phyloP scores from a whole-genome alignment of 116 monocot genomes.

The Iris pallida region DNA sequence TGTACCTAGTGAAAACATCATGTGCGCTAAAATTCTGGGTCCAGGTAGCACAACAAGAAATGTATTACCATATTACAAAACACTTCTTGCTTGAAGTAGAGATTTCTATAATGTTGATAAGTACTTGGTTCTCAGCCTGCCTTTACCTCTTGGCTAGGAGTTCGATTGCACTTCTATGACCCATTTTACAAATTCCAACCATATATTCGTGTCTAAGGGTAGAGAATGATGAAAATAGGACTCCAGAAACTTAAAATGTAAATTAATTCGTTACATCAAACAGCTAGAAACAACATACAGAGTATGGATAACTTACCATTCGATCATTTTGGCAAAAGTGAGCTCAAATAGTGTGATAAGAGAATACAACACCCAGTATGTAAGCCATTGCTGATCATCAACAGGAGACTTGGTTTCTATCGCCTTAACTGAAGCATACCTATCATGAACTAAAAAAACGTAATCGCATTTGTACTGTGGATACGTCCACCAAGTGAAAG shows the following conservation, averaged over 20 bases:
- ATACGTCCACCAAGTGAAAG: background rate
- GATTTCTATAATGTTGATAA: no score
- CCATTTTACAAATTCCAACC: no score
- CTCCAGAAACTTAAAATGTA: background rate
- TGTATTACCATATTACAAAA: no score
- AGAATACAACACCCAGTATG: slow-evolving; percentile 87
- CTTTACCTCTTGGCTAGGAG: no score
- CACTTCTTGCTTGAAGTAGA: no score
- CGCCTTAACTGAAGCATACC: slow-evolving; percentile 89
- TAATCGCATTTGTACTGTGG: background rate
- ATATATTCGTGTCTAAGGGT: background rate
- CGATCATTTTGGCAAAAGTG: slow-evolving; percentile 49
- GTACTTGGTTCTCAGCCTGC: no score
- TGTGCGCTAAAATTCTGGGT: no score
- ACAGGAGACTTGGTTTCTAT: slow-evolving; percentile 77
- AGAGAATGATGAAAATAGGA: background rate
- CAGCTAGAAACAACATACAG: background rate
- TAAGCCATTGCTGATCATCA: slow-evolving; percentile 90
- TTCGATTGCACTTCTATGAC: no score
- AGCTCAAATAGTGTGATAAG: slow-evolving; percentile 78
- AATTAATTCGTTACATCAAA: background rate
- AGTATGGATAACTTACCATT: slow-evolving; percentile 23
- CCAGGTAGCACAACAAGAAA: no score
- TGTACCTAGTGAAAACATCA: no score
- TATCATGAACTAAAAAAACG: slow-evolving; percentile 22